Conservation (phyloP, 2,329 filamentous ascomycete genomes). For the Aureobasidium sp. region DNA sequence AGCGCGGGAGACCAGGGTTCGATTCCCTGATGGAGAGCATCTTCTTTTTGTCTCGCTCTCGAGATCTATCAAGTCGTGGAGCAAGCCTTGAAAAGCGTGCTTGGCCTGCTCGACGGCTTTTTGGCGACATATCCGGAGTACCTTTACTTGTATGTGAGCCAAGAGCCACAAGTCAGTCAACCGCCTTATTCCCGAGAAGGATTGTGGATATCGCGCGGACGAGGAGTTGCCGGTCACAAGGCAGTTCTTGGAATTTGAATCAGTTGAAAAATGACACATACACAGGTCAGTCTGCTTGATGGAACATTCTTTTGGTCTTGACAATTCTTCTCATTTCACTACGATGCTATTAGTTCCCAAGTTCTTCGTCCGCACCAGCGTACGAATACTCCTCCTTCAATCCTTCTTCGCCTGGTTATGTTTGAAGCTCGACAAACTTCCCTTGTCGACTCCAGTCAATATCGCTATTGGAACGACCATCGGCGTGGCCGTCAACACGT, state of each 20-base stretch:
- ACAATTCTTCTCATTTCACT: neutral
- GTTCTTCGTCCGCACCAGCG: neutral
- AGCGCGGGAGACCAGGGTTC: constrained; percentile 29
- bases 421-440: neutral
- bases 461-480: neutral
- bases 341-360: neutral
- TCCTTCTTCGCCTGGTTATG: neutral
- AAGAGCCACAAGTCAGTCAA: neutral
- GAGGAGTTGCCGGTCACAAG: neutral
- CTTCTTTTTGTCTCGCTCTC: too few species aligned
- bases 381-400: neutral
- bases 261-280: too few species aligned
- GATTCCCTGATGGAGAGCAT: constrained; percentile 23
- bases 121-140: too few species aligned
- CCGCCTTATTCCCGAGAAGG: neutral
- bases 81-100: too few species aligned
- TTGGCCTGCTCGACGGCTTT: too few species aligned
- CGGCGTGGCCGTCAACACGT: neutral
- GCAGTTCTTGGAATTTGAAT: too few species aligned
- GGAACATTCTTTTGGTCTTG: too few species aligned
- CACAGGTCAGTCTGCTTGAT: neutral
- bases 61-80: too few species aligned
- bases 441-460: neutral
- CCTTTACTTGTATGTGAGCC: neutral
- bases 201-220: neutral